phyloP scores from a whole-genome alignment of 2,329 filamentous ascomycete species.

The Cladosporium sphaerospermum region DNA sequence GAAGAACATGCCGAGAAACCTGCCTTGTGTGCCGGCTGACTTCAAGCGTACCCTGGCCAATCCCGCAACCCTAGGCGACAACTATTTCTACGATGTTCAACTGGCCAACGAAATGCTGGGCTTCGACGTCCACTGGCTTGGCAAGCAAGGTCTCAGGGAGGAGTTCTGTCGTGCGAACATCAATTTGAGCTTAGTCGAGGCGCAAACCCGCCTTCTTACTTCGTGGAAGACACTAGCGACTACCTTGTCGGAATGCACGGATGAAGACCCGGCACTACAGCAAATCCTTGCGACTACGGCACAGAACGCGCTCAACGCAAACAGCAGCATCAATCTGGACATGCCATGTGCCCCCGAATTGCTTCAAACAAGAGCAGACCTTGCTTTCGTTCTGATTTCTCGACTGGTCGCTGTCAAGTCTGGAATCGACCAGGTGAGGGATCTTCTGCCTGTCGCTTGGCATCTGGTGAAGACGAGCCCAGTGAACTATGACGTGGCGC shows the following conservation, averaged over 20 bases:
- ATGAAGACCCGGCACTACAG: constrained; percentile 52
- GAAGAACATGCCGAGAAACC: constrained; percentile 64
- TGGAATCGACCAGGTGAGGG: constrained; percentile 45
- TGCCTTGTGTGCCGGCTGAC: constrained; percentile 62
- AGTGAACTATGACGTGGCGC: constrained; percentile 54
- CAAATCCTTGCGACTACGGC: constrained; percentile 69
- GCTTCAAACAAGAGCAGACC: constrained; percentile 67
- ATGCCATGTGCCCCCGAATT: constrained; percentile 78
- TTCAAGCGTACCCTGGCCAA: constrained; percentile 67
- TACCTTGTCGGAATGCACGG: constrained; percentile 64
- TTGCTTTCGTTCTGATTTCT: constrained; percentile 77
- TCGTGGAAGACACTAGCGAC: constrained; percentile 85
- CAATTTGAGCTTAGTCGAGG: constrained; percentile 86
- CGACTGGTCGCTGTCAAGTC: constrained; percentile 58
- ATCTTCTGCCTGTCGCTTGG: constrained; percentile 55
- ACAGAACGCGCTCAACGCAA: constrained; percentile 70
- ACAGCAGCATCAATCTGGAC: constrained; percentile 64
- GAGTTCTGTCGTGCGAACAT: constrained; percentile 84
- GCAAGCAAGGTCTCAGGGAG: constrained; percentile 61
- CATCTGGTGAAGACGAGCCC: constrained; percentile 50
- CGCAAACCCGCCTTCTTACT: constrained; percentile 78
- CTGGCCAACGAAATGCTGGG: constrained; percentile 69
- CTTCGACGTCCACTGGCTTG: constrained; percentile 73
- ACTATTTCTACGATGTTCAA: constrained; percentile 79
- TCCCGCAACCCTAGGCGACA: constrained; percentile 51